Conservation (phyloP, 495 filamentous ascomycete genomes). For the Daldinia caldariorum region DNA sequence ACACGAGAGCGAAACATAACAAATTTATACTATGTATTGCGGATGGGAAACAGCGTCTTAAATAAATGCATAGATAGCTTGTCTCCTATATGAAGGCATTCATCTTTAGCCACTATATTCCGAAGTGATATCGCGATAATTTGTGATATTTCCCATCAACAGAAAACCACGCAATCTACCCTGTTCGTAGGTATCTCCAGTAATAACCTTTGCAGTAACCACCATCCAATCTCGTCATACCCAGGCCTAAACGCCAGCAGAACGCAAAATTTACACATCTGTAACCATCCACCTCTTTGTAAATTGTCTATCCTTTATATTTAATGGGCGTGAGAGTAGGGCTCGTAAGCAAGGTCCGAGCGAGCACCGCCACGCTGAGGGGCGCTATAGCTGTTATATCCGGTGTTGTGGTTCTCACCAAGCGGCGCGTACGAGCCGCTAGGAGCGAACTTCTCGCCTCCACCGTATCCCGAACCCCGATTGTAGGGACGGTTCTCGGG, state of each 20-base stretch:
- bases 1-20: neutral
- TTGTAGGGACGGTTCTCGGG: slow-evolving; percentile 51
- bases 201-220: slow-evolving; percentile 14
- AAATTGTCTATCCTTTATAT: slow-evolving; percentile 6
- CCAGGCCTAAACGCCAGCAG: slow-evolving; percentile 45
- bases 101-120: slow-evolving; percentile 39
- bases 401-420: slow-evolving; percentile 46
- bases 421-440: slow-evolving; percentile 58
- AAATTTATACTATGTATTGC: neutral
- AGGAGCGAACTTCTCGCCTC: slow-evolving; percentile 60
- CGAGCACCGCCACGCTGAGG: slow-evolving; percentile 46
- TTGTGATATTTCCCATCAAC: slow-evolving; percentile 29
- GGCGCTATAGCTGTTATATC: slow-evolving; percentile 49
- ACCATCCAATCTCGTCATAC: slow-evolving; percentile 43
- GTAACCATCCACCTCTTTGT: slow-evolving; percentile 6
- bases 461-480: slow-evolving; percentile 26
- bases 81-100: slow-evolving; percentile 1
- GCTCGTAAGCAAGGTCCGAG: slow-evolving; percentile 62
- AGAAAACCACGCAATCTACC: slow-evolving; percentile 25
- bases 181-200: neutral
- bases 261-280: slow-evolving; percentile 40
- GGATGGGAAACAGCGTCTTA: neutral
- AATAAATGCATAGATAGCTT: slow-evolving; percentile 1
- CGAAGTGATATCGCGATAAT: slow-evolving; percentile 32
- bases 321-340: slow-evolving; percentile 61